These are phyloP conservation scores for Onygenales sp. DNA, from an alignment of 2,329 filamentous ascomycete genomes.

Conservation along the genomic window DNA sequence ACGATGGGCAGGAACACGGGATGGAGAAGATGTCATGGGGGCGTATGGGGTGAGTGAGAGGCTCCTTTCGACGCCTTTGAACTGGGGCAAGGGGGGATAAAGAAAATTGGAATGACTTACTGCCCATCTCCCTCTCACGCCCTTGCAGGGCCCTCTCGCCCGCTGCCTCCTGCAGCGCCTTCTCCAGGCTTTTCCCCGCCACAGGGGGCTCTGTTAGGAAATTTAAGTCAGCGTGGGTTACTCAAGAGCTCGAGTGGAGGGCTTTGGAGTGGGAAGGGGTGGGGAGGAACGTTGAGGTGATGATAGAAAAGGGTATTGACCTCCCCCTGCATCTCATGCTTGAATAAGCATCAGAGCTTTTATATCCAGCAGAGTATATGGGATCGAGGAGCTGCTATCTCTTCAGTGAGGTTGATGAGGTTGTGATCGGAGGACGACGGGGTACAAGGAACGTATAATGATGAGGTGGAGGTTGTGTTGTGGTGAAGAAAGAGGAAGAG, in stretches of 20 bases:
- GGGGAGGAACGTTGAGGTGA: neutral
- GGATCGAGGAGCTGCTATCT: too few species aligned
- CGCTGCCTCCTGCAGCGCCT: conserved; percentile 7
- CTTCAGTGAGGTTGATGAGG: neutral
- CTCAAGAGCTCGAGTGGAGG: neutral
- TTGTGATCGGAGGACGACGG: neutral
- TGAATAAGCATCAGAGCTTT: too few species aligned
- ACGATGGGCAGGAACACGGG: too few species aligned
- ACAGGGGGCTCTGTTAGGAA: conserved; percentile 12
- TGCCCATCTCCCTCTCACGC: neutral
- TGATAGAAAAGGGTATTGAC: neutral
- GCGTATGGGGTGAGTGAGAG: too few species aligned
- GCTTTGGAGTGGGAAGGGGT: neutral
- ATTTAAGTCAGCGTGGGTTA: neutral
- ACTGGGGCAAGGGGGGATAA: too few species aligned
- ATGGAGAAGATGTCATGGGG: too few species aligned
- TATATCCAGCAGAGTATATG: neutral
- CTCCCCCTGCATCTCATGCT: neutral
- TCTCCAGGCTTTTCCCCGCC: conserved; percentile 15
- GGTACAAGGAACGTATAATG: neutral
- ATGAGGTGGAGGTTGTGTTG: neutral
- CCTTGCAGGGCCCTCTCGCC: neutral
- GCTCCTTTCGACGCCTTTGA: too few species aligned
- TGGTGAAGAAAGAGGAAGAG: neutral
- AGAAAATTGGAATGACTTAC: neutral